These are phyloP conservation scores for Niveomyces coronatus DNA, from an alignment of 2,329 filamentous ascomycete genomes.

Conservation along the genomic window DNA sequence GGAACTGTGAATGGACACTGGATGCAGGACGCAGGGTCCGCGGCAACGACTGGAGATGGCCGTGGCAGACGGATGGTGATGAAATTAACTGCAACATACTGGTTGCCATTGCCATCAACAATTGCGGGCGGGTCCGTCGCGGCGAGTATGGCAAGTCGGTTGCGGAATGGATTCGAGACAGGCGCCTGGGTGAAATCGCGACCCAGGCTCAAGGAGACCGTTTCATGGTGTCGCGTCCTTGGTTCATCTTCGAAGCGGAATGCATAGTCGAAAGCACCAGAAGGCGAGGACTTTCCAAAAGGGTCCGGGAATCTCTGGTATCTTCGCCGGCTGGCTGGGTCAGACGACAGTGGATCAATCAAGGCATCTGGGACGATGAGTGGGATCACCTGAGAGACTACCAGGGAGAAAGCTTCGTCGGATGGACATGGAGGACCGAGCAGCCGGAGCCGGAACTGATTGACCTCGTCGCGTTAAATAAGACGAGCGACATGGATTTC, in stretches of 20 bases:
- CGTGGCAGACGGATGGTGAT: not conserved
- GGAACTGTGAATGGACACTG: not conserved
- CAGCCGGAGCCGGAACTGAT: not conserved
- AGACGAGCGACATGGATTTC: not conserved
- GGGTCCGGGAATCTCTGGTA: not conserved
- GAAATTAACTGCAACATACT: not conserved
- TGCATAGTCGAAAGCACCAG: slow-evolving; percentile 1
- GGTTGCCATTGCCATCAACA: not conserved
- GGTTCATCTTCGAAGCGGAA: slow-evolving; percentile 4
- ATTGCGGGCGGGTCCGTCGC: not conserved
- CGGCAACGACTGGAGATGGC: slow-evolving; percentile 1
- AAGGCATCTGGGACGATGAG: not conserved
- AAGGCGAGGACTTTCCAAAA: not conserved
- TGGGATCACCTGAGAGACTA: not conserved
- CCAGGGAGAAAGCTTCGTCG: not conserved
- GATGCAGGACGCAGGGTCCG: not conserved
- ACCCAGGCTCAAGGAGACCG: not conserved
- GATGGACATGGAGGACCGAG: slow-evolving; percentile 1
- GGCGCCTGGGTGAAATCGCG: not conserved
- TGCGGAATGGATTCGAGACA: not conserved
- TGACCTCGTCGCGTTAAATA: not conserved
- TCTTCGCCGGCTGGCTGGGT: not conserved
- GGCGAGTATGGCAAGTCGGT: not conserved
- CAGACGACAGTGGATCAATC: not conserved
- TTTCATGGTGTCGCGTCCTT: slow-evolving; percentile 1